A percentile compares a stretch with the other conserved stretches of the same genome.
These are phyloP conservation scores for Fusarium ambrosium DNA, from an alignment of 2,329 filamentous ascomycete species.

Conservation along the genomic window DNA sequence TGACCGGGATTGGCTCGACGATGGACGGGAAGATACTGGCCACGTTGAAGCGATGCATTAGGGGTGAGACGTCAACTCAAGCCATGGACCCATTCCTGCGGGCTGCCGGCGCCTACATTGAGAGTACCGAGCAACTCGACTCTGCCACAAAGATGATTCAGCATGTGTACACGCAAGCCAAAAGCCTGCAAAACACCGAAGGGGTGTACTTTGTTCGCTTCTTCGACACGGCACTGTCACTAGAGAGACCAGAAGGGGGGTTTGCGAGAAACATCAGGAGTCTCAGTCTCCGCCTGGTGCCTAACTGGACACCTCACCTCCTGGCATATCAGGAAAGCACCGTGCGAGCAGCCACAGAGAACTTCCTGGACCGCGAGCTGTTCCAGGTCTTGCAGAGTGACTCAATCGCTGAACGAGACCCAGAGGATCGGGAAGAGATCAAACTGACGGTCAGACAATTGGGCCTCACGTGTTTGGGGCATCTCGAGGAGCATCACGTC, in stretches of 20 bases:
- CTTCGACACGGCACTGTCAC: constrained; percentile 48
- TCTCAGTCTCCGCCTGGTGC: constrained; percentile 47
- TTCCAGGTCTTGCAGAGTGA: constrained; percentile 52
- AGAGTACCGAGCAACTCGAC: constrained; percentile 52
- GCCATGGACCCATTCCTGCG: constrained; percentile 69
- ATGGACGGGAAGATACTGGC: constrained; percentile 67
- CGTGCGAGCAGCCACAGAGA: constrained; percentile 58
- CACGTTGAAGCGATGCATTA: constrained; percentile 68
- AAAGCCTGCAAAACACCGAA: constrained; percentile 61
- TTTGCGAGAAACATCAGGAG: constrained; percentile 37
- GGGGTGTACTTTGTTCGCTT: constrained; percentile 64
- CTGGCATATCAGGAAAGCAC: constrained; percentile 61
- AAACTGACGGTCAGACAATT: constrained; percentile 53
- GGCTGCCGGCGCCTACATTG: constrained; percentile 68
- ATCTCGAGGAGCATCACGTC: constrained; percentile 63
- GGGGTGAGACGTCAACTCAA: constrained; percentile 57
- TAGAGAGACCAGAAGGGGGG: constrained; percentile 47
- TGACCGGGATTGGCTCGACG: constrained; percentile 66
- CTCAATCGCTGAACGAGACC: constrained; percentile 48
- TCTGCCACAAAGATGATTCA: constrained; percentile 56
- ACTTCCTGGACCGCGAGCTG: constrained; percentile 60
- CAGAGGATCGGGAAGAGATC: constrained; percentile 42
- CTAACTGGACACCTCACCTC: constrained; percentile 66
- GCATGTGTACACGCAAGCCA: constrained; percentile 61
- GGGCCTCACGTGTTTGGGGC: constrained; percentile 60